phyloP scores from a whole-genome alignment of 2,329 filamentous ascomycete species.

The Phaeosphaeriaceae sp. region DNA sequence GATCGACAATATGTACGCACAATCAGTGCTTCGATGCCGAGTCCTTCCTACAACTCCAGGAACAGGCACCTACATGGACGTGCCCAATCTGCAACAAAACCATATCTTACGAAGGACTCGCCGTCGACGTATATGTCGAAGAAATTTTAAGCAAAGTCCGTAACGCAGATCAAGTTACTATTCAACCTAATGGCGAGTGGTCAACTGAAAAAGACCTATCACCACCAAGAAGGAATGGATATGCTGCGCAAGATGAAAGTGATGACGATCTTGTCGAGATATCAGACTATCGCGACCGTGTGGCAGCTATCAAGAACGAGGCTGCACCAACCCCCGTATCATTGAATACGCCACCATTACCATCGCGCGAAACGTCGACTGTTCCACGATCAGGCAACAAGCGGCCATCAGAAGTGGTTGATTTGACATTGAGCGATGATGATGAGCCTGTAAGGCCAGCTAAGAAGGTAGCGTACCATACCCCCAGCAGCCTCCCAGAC shows the following conservation, averaged over 20 bases:
- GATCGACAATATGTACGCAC: conserved; percentile 81
- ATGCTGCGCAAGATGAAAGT: conserved; percentile 49
- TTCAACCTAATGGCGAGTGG: conserved; percentile 89
- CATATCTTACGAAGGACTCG: conserved; percentile 79
- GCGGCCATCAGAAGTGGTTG: conserved; percentile 55
- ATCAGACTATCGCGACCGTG: conserved; percentile 44
- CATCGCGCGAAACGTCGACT: conserved; percentile 51
- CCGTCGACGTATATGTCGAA: conserved; percentile 90
- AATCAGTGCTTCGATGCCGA: conserved; percentile 94
- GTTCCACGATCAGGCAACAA: conserved; percentile 49
- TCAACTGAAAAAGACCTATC: conserved; percentile 53
- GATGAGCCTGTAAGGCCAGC: conserved; percentile 50
- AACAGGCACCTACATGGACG: conserved; percentile 96
- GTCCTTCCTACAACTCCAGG: conserved; percentile 90
- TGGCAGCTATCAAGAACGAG: conserved; percentile 51
- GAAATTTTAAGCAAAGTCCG: conserved; percentile 81
- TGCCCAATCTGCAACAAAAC: conserved; percentile 91
- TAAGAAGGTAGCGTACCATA: conserved; percentile 51
- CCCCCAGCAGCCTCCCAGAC: conserved; percentile 46
- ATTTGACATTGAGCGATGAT: conserved; percentile 57
- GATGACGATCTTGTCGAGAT: conserved; percentile 57
- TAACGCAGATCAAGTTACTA: conserved; percentile 81
- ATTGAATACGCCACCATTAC: conserved; percentile 53
- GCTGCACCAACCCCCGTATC: conserved; percentile 44
- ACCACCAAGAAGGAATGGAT: conserved; percentile 46